phyloP scores from a whole-genome alignment of 768 basidiomycete species.

The Tylopilus felleus region DNA sequence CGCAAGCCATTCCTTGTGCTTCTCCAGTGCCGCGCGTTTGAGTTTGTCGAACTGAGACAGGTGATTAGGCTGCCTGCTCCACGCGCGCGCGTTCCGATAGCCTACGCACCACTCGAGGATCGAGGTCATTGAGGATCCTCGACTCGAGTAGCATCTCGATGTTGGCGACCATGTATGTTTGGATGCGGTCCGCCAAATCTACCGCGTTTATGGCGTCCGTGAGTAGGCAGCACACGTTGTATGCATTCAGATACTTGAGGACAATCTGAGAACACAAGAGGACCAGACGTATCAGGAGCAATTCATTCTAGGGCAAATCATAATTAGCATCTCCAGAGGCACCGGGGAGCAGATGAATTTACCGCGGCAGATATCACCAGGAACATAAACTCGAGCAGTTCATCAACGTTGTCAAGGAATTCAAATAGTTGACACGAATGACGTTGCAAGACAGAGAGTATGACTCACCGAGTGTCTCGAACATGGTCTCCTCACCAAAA shows the following conservation, averaged over 20 bases:
- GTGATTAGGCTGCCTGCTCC: conserved; percentile 64
- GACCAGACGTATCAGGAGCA: conserved; percentile 82
- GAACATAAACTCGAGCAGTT: conserved; percentile 82
- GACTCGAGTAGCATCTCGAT: conserved; percentile 85
- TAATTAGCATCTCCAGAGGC: background rate
- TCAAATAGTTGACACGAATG: conserved; percentile 32
- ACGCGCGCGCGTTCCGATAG: conserved; percentile 55
- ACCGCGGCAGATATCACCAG: conserved; percentile 87
- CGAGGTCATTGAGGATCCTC: conserved; percentile 74
- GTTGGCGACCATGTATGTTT: conserved; percentile 78
- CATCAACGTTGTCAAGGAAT: conserved; percentile 62
- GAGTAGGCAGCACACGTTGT: conserved; percentile 79
- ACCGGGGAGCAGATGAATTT: conserved; percentile 22
- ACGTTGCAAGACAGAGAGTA: background rate
- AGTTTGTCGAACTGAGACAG: conserved; percentile 56
- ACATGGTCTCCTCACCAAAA: conserved; percentile 69
- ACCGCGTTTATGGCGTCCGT: conserved; percentile 74
- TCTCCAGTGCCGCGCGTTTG: conserved; percentile 52
- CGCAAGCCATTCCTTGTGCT: conserved; percentile 68
- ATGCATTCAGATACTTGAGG: conserved; percentile 58
- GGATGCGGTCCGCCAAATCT: conserved; percentile 64
- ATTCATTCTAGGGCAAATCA: conserved; percentile 63
- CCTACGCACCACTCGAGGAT: conserved; percentile 59
- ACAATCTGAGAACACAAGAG: conserved; percentile 79
- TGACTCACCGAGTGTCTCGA: conserved; percentile 62